A percentile compares a stretch with the other conserved stretches of the same genome.
Conservation (phyloP, 2,329 filamentous ascomycete genomes). For the Microcera coccophila region DNA sequence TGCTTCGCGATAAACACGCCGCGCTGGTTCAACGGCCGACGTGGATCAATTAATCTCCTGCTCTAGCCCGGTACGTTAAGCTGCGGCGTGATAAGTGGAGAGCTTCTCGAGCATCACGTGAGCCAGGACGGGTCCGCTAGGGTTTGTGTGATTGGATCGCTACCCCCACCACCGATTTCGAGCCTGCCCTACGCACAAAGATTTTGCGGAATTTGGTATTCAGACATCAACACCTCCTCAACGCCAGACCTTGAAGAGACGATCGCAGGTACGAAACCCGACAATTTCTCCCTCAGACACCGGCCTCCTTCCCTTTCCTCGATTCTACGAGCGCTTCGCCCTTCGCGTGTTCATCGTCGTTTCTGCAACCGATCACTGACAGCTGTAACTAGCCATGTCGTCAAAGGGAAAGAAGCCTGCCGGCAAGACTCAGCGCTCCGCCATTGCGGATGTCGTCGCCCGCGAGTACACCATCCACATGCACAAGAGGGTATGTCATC, state of each 20-base stretch:
- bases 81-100: conserved; percentile 8
- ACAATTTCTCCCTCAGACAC: conserved; percentile 17
- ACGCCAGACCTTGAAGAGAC: conserved; percentile 39
- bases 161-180: conserved; percentile 32
- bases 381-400: conserved; percentile 38
- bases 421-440: conserved; percentile 65
- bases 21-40: conserved; percentile 5
- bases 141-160: conserved; percentile 35
- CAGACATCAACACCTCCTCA: conserved; percentile 36
- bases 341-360: conserved; percentile 10
- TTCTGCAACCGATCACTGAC: conserved; percentile 27
- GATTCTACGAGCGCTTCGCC: conserved; percentile 21
- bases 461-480: conserved; percentile 99
- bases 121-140: background rate
- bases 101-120: conserved; percentile 24
- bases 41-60: conserved; percentile 17
- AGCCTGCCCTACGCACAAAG: conserved; percentile 43
- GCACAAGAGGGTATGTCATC: conserved; percentile 72
- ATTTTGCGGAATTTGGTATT: conserved; percentile 39
- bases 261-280: conserved; percentile 40
- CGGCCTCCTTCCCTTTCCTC: conserved; percentile 12
- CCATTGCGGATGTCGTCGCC: conserved; percentile 97
- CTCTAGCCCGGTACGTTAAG: conserved; percentile 21
- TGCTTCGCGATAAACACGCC: conserved; percentile 24
- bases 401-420: conserved; percentile 36